A percentile compares a stretch with the other conserved stretches of the same genome.
These are phyloP conservation scores for Bassia scoparia DNA, from an alignment of 148 eudicot genomes.

Conservation along the genomic window DNA sequence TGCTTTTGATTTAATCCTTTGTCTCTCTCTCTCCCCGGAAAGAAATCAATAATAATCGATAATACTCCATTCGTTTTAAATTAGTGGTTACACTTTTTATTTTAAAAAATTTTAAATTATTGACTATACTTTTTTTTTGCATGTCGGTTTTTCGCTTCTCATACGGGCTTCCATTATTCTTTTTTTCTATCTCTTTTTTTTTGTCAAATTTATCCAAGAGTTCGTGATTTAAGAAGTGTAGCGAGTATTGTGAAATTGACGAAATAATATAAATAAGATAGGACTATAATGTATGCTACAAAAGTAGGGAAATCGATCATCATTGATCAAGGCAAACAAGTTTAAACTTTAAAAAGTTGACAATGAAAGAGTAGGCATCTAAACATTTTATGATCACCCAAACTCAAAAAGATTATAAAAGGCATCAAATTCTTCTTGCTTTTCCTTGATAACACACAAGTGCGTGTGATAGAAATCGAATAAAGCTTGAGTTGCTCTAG, in stretches of 20 bases:
- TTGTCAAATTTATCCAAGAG: no score
- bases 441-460: constrained; percentile 20
- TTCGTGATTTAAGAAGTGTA: no score
- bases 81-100: no score
- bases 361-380: background rate
- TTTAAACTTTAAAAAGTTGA: constrained; percentile 14
- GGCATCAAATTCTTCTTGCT: constrained; percentile 20
- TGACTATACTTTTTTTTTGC: no score
- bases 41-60: no score
- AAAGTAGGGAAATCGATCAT: no score
- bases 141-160: no score
- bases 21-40: constrained; percentile 13
- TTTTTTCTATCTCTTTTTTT: no score
- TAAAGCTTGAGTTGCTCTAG: constrained; percentile 25
- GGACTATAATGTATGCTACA: constrained; percentile 10
- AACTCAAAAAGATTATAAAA: constrained; percentile 20
- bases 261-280: no score
- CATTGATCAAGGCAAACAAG: constrained; percentile 12
- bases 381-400: constrained; percentile 21
- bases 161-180: no score
- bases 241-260: no score
- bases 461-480: constrained; percentile 34
- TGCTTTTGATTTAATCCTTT: background rate
- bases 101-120: no score
- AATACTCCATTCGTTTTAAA: background rate